Evolutionary conservation across 192 early-diverging fungal species (phyloP).

Genomic region (Geranomyces variabilis): DNA sequence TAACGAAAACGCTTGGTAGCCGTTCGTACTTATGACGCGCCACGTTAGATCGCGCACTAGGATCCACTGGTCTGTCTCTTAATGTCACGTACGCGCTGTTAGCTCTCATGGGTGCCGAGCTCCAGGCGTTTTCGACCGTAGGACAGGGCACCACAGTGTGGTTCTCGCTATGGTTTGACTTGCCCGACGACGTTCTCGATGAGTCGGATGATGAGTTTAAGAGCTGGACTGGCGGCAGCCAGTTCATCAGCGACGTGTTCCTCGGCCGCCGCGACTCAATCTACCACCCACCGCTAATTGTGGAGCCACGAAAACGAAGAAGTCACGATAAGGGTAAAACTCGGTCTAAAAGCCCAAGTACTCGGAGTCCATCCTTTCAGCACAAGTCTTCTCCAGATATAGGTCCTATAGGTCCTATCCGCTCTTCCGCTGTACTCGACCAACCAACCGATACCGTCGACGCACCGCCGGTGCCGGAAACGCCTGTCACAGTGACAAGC

Average conservation of each 20-base stretch:
- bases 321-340: neutral
- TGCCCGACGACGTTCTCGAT: conserved; percentile 13
- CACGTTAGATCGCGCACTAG: conserved; percentile 19
- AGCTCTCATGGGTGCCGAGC: conserved; percentile 23
- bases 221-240: conserved; percentile 4
- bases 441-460: neutral
- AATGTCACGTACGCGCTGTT: conserved; percentile 31
- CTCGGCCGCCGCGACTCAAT: conserved; percentile 7
- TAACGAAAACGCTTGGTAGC: neutral
- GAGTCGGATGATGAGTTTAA: conserved; percentile 13
- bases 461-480: neutral
- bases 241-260: conserved; percentile 8
- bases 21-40: neutral
- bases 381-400: neutral
- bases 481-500: neutral
- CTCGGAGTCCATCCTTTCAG: neutral
- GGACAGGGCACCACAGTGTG: conserved; percentile 22
- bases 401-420: neutral
- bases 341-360: neutral
- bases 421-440: neutral
- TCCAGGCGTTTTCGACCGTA: conserved; percentile 12
- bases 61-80: conserved; percentile 26
- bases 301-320: neutral
- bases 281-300: neutral
- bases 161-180: conserved; percentile 27